phyloP scores from a whole-genome alignment of 1,284 basidiomycete genomes.

The Tilletia indica region DNA sequence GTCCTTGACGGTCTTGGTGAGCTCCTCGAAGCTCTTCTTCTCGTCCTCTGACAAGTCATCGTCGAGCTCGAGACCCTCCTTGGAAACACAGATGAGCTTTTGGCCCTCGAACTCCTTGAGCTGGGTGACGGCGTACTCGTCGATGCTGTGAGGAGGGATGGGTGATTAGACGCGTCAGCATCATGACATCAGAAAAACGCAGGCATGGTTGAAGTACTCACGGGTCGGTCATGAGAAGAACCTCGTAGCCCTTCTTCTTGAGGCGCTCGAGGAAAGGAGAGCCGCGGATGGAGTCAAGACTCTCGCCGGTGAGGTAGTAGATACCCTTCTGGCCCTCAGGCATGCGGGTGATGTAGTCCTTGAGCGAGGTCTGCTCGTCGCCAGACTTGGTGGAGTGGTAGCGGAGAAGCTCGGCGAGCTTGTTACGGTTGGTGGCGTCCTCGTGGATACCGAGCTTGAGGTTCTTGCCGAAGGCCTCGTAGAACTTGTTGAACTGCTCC shows the following conservation, averaged over 20 bases:
- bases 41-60: constrained; percentile 97
- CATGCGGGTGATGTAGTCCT: constrained; percentile 99
- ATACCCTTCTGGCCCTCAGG: constrained; percentile 98
- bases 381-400: constrained; percentile 95
- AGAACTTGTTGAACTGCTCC: constrained; percentile 98
- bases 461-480: constrained; percentile 69
- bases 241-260: constrained; percentile 99
- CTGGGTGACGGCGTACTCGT: constrained; percentile 69
- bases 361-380: constrained; percentile 91
- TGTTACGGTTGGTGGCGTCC: constrained; percentile 96
- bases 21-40: constrained; percentile 77
- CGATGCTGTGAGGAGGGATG: constrained; percentile 32
- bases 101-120: constrained; percentile 99
- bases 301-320: constrained; percentile 95
- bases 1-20: constrained; percentile 95
- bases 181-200: background rate
- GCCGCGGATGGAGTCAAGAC: constrained; percentile 82
- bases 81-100: constrained; percentile 96
- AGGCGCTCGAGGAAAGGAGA: constrained; percentile 99
- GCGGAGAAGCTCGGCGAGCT: constrained; percentile 98
- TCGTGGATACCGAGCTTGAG: constrained; percentile 91
- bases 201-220: background rate
- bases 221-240: constrained; percentile 91
- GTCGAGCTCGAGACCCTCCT: constrained; percentile 98
- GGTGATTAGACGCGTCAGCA: constrained; percentile 61